Base-by-base conservation (phyloP, 2,329 filamentous ascomycete genomes). In the Orbilia javanica region DNA sequence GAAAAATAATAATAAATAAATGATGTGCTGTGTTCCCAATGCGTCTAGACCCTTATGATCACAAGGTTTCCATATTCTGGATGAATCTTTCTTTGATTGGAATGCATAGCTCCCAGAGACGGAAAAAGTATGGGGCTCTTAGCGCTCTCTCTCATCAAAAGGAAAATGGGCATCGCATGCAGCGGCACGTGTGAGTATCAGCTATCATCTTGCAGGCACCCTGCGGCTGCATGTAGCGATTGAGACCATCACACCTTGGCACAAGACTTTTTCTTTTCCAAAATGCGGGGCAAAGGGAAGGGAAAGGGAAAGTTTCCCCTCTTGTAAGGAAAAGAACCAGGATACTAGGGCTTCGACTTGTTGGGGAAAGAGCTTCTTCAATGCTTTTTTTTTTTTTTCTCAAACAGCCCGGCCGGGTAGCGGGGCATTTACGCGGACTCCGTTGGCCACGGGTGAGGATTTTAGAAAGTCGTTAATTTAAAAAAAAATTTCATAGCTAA, bases 141-240 rank as follows among this genome's bases (percentile, higher is more conserved):
- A 64, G 60, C 39, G 60, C 42, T 48, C 39, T 64, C 34, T 53
- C 22, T 8, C 11, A 20, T 73, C 50, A 73, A 63, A 53, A 73
- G 31, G 27, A 53, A 66, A 72, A 48, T 25, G 31, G 50, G 31
- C 44, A 50, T 73, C 64, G 73, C 73, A 70, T 77, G 66, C 66
- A 77, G 73, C 73, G 73, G 73, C 73, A 77, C 73, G 73, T 77
- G 73, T 77, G 73, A 77, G 70, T 66, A 66, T 70, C 73, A 70
- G 65, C 57, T 53, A 65, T 66, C 53, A 64, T 75, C 73, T 64
- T 67, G 73, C 73, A 77, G 66, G 46, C 39, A 65, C 66, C 60
- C 66, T 66, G 73, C 66, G 73, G 73, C 73, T 77, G 73, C 73
- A 77, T 71, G 73, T 71, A 42, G 55, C 36, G 20, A 46, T 63